Evolutionary conservation across 2,329 filamentous ascomycete genomes (phyloP), one percentile per base, ranked within the genome.

Genomic region (Cladosporium sp.): DNA sequence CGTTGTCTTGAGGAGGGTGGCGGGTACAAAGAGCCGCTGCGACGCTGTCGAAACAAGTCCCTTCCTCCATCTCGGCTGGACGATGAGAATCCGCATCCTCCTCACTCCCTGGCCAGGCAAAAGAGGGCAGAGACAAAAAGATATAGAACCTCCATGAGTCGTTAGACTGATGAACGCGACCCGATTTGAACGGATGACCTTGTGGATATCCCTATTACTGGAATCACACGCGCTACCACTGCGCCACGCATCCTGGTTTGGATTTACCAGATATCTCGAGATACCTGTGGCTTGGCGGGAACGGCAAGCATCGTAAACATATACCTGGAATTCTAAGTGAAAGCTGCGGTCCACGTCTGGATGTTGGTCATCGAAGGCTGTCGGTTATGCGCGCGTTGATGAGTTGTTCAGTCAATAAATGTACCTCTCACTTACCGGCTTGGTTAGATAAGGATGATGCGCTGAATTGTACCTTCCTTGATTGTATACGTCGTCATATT

Each of bases 201-300:
- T 53, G 37, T 44, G 37, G 37, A 44, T 44, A 18, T 44, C 37
- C 37, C 37, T 18, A 11, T 21, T 1, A 46, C 61, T 63, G 61
- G 61, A 65, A 65, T 58, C 62, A 59, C 53, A 65, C 62, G 62
- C 62, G 62, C 62, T 65, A 65, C 62, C 62, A 59, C 62, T 65
- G 62, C 62, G 62, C 62, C 62, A 65, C 40, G 33, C n/a, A n/a
- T 53, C 62, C 62, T 44, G 5, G 29, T 12, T 16, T 37, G n/a
- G 46, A 63, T 63, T 55, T 18, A 29, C 52, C 52, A 55, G 29
- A 16, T 55, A 21, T 21, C 28, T 55, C 1, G 52, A 11, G 28
- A 55, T 33, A 55, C 28, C 52, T 55, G 52, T 55, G 52, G 52
- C 52, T 55, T 28, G 26, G 18, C 50, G 37, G 21, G 4, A 7